phyloP scores from a whole-genome alignment of 441 rosid species.

The Manihot esculenta region DNA sequence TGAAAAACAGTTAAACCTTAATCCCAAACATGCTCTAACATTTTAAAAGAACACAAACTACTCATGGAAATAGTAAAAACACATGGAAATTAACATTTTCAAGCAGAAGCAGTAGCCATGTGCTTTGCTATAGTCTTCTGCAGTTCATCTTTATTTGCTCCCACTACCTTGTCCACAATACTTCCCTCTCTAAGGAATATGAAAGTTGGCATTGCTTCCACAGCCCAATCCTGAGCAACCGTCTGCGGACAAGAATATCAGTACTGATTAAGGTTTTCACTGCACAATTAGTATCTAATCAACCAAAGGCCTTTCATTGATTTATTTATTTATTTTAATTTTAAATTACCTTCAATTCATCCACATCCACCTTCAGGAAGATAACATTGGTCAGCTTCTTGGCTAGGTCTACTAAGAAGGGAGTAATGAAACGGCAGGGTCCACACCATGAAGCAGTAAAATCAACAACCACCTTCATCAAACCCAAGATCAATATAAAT shows the following conservation, averaged over 20 bases:
- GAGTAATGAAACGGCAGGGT: conserved; percentile 84
- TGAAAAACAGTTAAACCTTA: no score
- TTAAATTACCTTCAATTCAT: conserved; percentile 65
- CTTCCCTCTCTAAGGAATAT: conserved; percentile 76
- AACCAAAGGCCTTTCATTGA: background rate
- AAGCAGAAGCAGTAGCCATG: conserved; percentile 42
- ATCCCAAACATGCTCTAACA: no score
- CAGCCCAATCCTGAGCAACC: conserved; percentile 79
- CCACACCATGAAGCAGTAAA: conserved; percentile 96
- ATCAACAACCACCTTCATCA: conserved; percentile 68
- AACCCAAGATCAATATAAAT: background rate
- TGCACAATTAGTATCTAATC: background rate
- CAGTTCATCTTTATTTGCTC: conserved; percentile 82
- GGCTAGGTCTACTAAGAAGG: conserved; percentile 74
- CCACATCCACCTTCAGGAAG: conserved; percentile 88
- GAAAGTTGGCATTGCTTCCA: conserved; percentile 92
- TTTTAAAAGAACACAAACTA: background rate
- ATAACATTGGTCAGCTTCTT: conserved; percentile 57
- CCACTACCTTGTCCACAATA: conserved; percentile 77
- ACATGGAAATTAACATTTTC: background rate
- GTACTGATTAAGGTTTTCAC: background rate
- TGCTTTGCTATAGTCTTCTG: conserved; percentile 64
- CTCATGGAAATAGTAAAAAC: background rate
- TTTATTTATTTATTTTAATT: background rate
- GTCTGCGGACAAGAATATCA: conserved; percentile 37